Evolutionary conservation across 768 basidiomycete species (phyloP), one percentile per base, ranked within the genome.

Genomic region (Trametes cingulata): DNA sequence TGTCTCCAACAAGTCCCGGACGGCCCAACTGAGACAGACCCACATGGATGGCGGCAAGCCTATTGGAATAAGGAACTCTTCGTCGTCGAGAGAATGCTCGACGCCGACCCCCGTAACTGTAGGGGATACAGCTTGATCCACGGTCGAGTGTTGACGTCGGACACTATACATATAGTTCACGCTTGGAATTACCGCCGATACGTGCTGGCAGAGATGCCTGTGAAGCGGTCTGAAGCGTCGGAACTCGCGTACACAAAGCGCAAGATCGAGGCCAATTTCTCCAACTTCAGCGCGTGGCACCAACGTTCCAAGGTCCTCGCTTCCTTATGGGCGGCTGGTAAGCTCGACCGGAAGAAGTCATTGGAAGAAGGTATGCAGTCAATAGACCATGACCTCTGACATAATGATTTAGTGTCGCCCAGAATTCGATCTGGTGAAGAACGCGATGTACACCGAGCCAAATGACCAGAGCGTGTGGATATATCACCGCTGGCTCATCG

Each of bases 261-360:
- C 60, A 98, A 98, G 79, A 98, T 99, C 64, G 88, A 91, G 72
- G 78, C 88, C 49, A 98, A 93, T 69, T 95, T 98, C 71, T 96
- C 93, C 35, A 98, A 99, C 72, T 98, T 97, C 71, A 96, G 94
- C 63, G 97, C 97, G 20, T 99, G 97, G 97, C 97, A 99, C 73
- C 95, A 97, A 66, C 85, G 97, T 35, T 92, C 93, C 1, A 96
- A 94, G 69, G 78, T 94, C 8, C 77, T 91, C 27, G 70, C 79
- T 0, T 80, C 78, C 3, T 69, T 95, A 17, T 93, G 91, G 89
- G 79, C 78, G 36, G 71, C 71, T 29, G 85, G 82, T 17, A 76
- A 80, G 62, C 68, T 83, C 13, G 81, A 87, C 55, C 77, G 80
- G 51, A 53, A 68, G 14, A 78, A 81, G 67, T 84, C 83, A 36